Base-by-base conservation (phyloP, 176 grass and related monocot species). In the Bothriochloa decipiens region DNA sequence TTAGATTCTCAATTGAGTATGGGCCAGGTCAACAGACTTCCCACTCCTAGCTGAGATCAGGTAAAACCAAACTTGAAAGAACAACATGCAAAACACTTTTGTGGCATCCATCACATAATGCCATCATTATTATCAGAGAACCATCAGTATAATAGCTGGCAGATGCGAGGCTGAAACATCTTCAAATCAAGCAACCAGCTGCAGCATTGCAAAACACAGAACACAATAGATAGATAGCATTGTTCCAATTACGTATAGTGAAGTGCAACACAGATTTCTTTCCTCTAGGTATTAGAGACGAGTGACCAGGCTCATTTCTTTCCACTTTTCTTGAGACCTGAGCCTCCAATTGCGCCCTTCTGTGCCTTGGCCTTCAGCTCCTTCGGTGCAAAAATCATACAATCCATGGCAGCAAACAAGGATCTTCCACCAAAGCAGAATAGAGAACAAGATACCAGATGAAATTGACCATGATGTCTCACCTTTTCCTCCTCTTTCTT, bases 401-500 rank as follows among this genome's bases (percentile, higher is more conserved):
- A n/a, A 3, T 53, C 42, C 16, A 70, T 6, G 14, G 66, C 46
- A 68, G 46, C 23, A 67, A 75, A 71, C 3, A 14, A 68, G 3
- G 10, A 7, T 17, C 22, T 3, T 10, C 11, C 4, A 84, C 45
- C 3, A 4, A 72, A 46, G 7, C 13, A 66, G 26, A 55, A 45
- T 3, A 8, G 6, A 79, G 33, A 1, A 60, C 3, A 3, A 5
- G 65, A 42, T 26, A 17, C 33, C 1, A 32, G 6, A 37, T 16
- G 72, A 36, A 68, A 29, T 27, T 75, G 23, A 8, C 2, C 22
- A 22, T 0, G 40, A 7, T 2, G 11, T 25, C 14, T 72, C 33
- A 92, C 92, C 85, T 98, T 98, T 61, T 95, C 87, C 87, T 95
- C 96, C 0, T 98, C 96, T 81, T 98, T 98, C 93, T 98, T 98